A percentile compares a stretch with the other conserved stretches of the same genome.
These are phyloP conservation scores for Trifolium subterraneum DNA, from an alignment of 306 rosid genomes.

Conservation along the genomic window DNA sequence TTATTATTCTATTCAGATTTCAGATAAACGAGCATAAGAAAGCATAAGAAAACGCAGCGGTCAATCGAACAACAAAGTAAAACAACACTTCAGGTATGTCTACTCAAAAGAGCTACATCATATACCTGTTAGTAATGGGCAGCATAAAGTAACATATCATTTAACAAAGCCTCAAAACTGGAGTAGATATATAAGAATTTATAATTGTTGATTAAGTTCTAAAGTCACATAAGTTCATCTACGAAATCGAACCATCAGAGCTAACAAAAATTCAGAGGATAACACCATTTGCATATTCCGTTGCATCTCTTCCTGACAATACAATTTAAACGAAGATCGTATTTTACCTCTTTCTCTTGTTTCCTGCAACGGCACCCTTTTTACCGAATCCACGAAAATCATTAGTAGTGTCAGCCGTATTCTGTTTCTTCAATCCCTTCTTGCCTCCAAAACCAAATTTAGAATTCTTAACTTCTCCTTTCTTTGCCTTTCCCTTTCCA, in stretches of 20 bases:
- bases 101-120: conserved; percentile 21
- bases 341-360: conserved; percentile 67
- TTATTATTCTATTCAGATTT: not conserved
- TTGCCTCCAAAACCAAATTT: conserved; percentile 87
- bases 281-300: conserved; percentile 3
- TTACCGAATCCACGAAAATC: conserved; percentile 57
- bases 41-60: not conserved
- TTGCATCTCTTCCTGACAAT: not conserved
- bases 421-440: conserved; percentile 75
- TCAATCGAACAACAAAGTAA: not conserved
- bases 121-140: not conserved
- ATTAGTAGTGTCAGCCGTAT: conserved; percentile 66
- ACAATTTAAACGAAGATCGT: not conserved
- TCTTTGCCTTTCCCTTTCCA: conserved; percentile 58
- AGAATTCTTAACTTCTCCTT: conserved; percentile 65
- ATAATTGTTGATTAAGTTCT: conserved; percentile 18
- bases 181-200: not conserved
- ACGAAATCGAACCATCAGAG: not conserved
- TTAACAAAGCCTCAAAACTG: conserved; percentile 24
- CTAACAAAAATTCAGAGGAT: conserved; percentile 10
- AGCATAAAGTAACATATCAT: conserved; percentile 27
- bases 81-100: not conserved
- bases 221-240: conserved; percentile 12
- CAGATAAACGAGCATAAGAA: not conserved
- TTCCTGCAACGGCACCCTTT: conserved; percentile 42